phyloP scores from a whole-genome alignment of 805 yeast genomes.

The Pichia pseudocactophila region DNA sequence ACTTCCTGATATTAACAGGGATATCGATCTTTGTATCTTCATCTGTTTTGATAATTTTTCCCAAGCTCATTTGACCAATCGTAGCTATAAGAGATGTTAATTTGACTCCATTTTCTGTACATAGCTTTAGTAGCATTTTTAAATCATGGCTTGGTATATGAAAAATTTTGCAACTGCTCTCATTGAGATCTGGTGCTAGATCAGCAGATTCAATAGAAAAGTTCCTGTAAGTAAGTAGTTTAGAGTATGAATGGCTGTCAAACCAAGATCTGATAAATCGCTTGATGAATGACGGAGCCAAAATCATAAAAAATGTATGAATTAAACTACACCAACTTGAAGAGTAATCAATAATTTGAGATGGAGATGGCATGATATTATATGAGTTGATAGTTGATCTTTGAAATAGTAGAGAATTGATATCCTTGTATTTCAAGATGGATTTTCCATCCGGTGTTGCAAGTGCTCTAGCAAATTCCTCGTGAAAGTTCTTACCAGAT shows the following conservation, averaged over 20 bases:
- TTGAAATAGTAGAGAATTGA: conserved; percentile 3
- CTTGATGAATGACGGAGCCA: conserved; percentile 8
- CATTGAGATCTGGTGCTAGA: background rate
- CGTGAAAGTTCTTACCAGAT: conserved; percentile 25
- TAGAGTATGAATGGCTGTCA: background rate
- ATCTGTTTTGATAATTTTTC: conserved; percentile 5
- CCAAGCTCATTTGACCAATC: conserved; percentile 4
- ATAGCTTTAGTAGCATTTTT: background rate
- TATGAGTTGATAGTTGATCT: background rate
- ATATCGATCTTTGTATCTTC: conserved; percentile 11
- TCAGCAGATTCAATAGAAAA: background rate
- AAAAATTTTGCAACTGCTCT: background rate
- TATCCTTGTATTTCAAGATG: background rate
- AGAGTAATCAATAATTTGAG: conserved; percentile 1
- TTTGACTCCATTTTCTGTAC: conserved; percentile 7
- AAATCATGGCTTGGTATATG: background rate
- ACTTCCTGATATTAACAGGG: conserved; percentile 18
- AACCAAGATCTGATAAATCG: conserved; percentile 1
- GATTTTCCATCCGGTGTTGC: background rate
- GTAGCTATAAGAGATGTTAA: conserved; percentile 8
- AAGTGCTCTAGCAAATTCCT: conserved; percentile 15
- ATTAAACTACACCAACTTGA: too few relatives aligned
- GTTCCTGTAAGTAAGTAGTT: background rate
- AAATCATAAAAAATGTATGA: background rate
- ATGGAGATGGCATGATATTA: conserved; percentile 1